Evolutionary conservation across 2,329 filamentous ascomycete species (phyloP).

Genomic region (Ophiostoma novo-ulmi): DNA sequence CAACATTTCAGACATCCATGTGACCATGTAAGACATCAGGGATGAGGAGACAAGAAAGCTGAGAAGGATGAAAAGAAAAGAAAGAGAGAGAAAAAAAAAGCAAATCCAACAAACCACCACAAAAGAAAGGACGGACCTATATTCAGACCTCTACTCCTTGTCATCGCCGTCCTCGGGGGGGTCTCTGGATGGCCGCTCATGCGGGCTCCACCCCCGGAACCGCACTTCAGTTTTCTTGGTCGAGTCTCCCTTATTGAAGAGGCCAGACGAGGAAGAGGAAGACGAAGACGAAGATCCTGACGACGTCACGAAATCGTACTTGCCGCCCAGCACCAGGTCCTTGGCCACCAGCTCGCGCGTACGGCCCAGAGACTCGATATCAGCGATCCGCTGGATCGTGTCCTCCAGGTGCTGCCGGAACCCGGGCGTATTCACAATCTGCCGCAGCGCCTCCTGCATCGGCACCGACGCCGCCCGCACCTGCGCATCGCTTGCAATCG

Average conservation of each 20-base stretch:
- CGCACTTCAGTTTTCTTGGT: constrained; percentile 21
- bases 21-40: neutral
- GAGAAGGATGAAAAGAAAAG: neutral
- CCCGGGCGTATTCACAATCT: constrained; percentile 69
- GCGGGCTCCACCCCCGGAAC: constrained; percentile 28
- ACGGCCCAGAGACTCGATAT: constrained; percentile 86
- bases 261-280: neutral
- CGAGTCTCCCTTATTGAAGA: constrained; percentile 10
- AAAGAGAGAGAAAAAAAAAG: neutral
- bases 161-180: constrained; percentile 16
- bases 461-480: constrained; percentile 92
- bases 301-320: constrained; percentile 57
- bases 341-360: constrained; percentile 96
- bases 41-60: neutral
- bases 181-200: constrained; percentile 25
- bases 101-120: neutral
- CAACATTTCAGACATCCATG: neutral
- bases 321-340: constrained; percentile 79
- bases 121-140: neutral
- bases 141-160: neutral
- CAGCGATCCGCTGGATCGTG: constrained; percentile 79
- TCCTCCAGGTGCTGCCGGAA: constrained; percentile 79
- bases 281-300: neutral
- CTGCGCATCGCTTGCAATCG: constrained; percentile 78
- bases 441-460: constrained; percentile 87